Evolutionary conservation across 2,329 filamentous ascomycete species (phyloP), one percentile per base, ranked within the genome.

Genomic region (Aurifilum marmelostoma): DNA sequence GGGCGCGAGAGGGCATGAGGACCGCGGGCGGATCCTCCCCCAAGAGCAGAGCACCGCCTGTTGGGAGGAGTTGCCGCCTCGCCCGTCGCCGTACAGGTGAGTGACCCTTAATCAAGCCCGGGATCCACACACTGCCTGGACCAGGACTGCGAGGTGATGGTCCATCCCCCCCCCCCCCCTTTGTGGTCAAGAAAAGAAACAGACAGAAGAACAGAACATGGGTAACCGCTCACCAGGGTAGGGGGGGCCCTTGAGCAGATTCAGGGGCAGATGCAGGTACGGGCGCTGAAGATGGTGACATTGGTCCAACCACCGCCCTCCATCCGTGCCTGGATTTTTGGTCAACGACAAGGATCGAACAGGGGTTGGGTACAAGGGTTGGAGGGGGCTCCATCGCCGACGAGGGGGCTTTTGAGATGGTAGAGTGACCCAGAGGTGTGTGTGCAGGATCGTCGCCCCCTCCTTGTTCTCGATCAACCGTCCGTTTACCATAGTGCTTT

Each of bases 201-300:
- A 50, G 41, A 56, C 4, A 18, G 52, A 56, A 56, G 6, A 56
- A 56, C 34, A 29, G 14, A 58, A 39, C 61, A 41, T 52, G 34
- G 59, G 63, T 41, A 71, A 39, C 60, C 67, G 60, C 66, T 50
- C 61, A 63, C 32, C 43, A 41, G 39, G 47, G n/a, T 66, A 60
- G 65, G 62, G 63, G 66, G 58, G 21, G 62, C 58, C 69, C 69
- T 58, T 60, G 67, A 37, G 37, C 21, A 59, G 18, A 32, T 41
- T 70, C 69, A 71, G 69, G 69, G 69, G 69, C 64, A 71, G 63
- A 71, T 71, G 69, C 69, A 71, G 69, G 69, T 69, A 71, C 69
- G 60, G 64, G 50, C 64, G 67, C 69, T 41, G 63, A 54, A 29
- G 37, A 54, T 39, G 60, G 56, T 58, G 66, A 32, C 66, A 65